These are phyloP conservation scores for Suhomyces emberorum DNA, from an alignment of 805 yeast species.

Conservation along the genomic window DNA sequence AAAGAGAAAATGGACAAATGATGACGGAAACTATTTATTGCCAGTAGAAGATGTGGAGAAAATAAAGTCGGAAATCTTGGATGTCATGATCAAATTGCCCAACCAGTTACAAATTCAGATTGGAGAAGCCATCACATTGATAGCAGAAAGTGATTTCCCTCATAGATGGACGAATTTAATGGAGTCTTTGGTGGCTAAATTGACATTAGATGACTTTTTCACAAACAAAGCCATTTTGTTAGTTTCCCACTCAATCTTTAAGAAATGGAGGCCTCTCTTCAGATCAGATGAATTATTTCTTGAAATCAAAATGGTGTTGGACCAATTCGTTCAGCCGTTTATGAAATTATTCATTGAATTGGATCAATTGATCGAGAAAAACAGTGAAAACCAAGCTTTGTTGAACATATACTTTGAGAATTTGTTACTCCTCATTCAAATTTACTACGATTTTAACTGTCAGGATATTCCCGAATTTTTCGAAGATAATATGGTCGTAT, in stretches of 20 bases:
- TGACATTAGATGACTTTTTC: conserved; percentile 63
- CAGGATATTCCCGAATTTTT: conserved; percentile 98
- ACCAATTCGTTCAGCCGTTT: conserved; percentile 79
- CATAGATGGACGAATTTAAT: conserved; percentile 78
- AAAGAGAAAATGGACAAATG: conserved; percentile 85
- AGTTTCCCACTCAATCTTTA: conserved; percentile 94
- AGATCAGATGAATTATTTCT: conserved; percentile 84
- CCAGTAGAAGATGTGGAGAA: conserved; percentile 57
- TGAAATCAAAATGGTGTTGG: conserved; percentile 85
- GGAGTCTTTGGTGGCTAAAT: conserved; percentile 65
- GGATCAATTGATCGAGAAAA: conserved; percentile 58
- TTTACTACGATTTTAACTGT: conserved; percentile 91
- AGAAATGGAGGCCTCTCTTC: conserved; percentile 93
- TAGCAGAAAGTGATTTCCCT: conserved; percentile 96
- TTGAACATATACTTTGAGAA: conserved; percentile 64
- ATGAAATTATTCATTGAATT: conserved; percentile 63
- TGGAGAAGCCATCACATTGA: conserved; percentile 88
- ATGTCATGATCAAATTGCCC: conserved; percentile 83
- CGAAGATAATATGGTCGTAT: conserved; percentile 77
- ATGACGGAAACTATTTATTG: conserved; percentile 74
- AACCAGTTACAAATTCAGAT: conserved; percentile 82
- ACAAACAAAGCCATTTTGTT: conserved; percentile 80
- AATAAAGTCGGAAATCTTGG: conserved; percentile 73
- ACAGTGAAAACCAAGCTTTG: conserved; percentile 44
- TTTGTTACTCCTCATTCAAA: conserved; percentile 65